These are phyloP conservation scores for Xenoacremonium recifei DNA, from an alignment of 2,329 filamentous ascomycete genomes.

Conservation along the genomic window DNA sequence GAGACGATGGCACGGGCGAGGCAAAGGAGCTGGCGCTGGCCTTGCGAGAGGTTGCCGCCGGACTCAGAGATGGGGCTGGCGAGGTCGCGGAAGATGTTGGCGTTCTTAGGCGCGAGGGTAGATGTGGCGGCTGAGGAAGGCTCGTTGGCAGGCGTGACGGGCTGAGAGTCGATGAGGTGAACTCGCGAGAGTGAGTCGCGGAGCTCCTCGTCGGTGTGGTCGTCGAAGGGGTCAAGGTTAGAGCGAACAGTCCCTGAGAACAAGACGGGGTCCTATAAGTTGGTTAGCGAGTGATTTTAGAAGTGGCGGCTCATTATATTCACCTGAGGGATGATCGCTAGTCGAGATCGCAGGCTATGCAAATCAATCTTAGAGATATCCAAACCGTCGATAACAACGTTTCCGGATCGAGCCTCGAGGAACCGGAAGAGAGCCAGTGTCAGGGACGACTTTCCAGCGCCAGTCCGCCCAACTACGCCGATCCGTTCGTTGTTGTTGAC, in stretches of 20 bases:
- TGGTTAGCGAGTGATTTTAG: constrained; percentile 8
- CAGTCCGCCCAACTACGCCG: constrained; percentile 76
- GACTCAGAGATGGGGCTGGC: constrained; percentile 66
- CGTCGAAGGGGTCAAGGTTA: constrained; percentile 75
- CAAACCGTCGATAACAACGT: constrained; percentile 68
- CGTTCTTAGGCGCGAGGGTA: constrained; percentile 45
- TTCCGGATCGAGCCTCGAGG: constrained; percentile 65
- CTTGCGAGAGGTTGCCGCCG: constrained; percentile 72
- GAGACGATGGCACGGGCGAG: constrained; percentile 71
- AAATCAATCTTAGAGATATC: constrained; percentile 73
- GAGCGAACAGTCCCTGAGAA: constrained; percentile 76
- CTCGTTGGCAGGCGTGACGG: constrained; percentile 38
- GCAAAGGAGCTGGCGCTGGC: constrained; percentile 74
- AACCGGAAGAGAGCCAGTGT: constrained; percentile 78
- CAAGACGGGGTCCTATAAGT: constrained; percentile 67
- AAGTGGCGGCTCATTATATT: constrained; percentile 1
- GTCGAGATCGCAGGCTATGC: constrained; percentile 66
- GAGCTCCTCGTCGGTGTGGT: constrained; percentile 67
- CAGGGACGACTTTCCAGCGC: constrained; percentile 74
- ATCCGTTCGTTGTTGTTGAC: constrained; percentile 67
- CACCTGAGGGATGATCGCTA: constrained; percentile 74
- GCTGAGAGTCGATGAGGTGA: constrained; percentile 55
- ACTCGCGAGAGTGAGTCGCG: constrained; percentile 68
- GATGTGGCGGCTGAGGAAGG: constrained; percentile 34
- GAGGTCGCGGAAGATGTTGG: constrained; percentile 65